Evolutionary conservation across 2,329 filamentous ascomycete genomes (phyloP).

Genomic region (Colletotrichum orchidophilum): DNA sequence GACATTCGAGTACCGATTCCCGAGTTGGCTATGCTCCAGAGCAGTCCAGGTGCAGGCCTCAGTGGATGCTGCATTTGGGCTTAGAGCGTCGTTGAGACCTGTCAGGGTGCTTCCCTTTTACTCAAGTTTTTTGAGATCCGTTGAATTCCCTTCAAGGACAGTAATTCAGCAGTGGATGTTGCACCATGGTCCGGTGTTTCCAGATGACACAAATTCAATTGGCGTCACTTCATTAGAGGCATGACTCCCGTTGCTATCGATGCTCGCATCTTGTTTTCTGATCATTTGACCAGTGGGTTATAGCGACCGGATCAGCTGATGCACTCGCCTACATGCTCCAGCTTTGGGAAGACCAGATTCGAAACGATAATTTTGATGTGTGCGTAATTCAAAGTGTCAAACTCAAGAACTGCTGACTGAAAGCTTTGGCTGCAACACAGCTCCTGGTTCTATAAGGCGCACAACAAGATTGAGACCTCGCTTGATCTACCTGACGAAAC

Average conservation of each 20-base stretch:
- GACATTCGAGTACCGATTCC: background rate
- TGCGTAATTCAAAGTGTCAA: background rate
- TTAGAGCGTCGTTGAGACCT: background rate
- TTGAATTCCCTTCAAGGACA: rapidly evolving
- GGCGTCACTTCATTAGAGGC: background rate
- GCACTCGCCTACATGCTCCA: background rate
- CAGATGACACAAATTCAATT: rapidly evolving
- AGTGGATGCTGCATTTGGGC: rapidly evolving
- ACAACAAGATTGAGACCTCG: background rate
- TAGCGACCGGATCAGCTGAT: rapidly evolving
- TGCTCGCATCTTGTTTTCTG: background rate
- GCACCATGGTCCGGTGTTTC: rapidly evolving
- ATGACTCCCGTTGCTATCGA: background rate
- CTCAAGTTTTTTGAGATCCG: rapidly evolving
- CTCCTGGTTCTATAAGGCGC: background rate
- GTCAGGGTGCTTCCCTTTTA: rapidly evolving
- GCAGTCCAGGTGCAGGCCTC: background rate
- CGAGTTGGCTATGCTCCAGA: background rate
- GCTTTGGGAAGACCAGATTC: background rate
- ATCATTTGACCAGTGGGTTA: background rate
- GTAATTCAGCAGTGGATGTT: rapidly evolving
- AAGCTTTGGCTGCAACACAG: too few relatives aligned
- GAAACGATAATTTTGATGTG: background rate
- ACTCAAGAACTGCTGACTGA: background rate
- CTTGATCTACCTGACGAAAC: rapidly evolving